These are phyloP conservation scores for Leavenworthia alabamica DNA, from an alignment of 345 rosid genomes.

Conservation along the genomic window DNA sequence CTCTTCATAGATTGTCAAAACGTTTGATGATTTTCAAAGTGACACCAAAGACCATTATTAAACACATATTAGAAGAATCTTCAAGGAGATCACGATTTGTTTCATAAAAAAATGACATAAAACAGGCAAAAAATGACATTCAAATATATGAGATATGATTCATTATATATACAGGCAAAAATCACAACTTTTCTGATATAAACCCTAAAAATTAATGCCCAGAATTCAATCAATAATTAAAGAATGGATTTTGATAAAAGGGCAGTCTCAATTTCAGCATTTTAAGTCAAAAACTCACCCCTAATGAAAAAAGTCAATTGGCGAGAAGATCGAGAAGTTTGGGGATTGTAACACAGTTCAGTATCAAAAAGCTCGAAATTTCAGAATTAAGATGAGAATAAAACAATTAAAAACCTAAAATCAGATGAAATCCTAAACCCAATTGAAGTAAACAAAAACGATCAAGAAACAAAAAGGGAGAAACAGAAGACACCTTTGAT, in stretches of 20 bases:
- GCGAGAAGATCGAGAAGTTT: slow-evolving; percentile 13
- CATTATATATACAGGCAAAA: background rate
- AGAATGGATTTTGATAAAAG: background rate
- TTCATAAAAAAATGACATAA: background rate
- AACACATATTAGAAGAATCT: background rate
- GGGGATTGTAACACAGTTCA: slow-evolving; percentile 13
- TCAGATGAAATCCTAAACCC: no score
- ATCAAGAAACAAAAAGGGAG: no score
- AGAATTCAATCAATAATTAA: background rate
- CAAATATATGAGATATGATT: slow-evolving; percentile 2
- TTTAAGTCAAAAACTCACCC: background rate
- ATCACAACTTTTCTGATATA: slow-evolving; percentile 18
- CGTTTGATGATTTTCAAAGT: slow-evolving; percentile 35
- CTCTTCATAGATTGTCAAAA: slow-evolving; percentile 40
- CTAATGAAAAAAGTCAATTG: background rate
- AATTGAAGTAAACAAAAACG: no score
- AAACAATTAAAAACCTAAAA: no score
- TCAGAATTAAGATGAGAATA: background rate
- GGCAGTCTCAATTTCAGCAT: background rate
- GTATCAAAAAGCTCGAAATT: slow-evolving; percentile 12
- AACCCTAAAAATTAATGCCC: background rate
- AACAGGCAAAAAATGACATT: background rate
- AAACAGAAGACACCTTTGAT: no score
- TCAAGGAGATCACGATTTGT: background rate
- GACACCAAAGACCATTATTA: background rate